Evolutionary conservation across 495 filamentous ascomycete species (phyloP), one percentile per base, ranked within the genome.

Genomic region (Neurospora pannonica): DNA sequence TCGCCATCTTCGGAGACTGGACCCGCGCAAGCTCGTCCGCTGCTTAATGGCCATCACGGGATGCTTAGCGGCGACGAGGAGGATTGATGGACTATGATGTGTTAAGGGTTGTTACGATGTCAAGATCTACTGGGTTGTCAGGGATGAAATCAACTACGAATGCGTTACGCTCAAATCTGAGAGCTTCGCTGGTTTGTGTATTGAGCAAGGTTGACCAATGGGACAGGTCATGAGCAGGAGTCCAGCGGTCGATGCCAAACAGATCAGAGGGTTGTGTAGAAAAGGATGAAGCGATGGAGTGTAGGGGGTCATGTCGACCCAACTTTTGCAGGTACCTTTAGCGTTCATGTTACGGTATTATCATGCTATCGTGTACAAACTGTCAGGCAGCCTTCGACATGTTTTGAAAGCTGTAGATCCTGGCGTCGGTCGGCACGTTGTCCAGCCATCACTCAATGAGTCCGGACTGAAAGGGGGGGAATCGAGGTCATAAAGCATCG

Each of bases 1-100:
- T 82, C 80, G 3, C 80, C 80, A 28, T 77, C 79, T n/a, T 80
- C 79, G 2, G 81, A 79, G 62, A 62, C 73, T 7, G 80, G 79
- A 15, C 73, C 79, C 3, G 78, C 76, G 5, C 80, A 79, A 67
- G 76, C 77, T 21, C 76, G 76, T 17, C 76, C 79, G 24, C 36
- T 81, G 67, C 72, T 78, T 4, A 82, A 83, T 38, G 81, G 81
- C 74, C 70, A 67, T 38, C 79, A 82, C 31, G 72, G 74, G 11
- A 37, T 73, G 70, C 42, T 54, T 60, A 78, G 74, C 67, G 76
- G 74, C 69, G 70, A 62, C 39, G 73, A 72, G 34, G 54, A 67
- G 28, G 54, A 67, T 36, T 67, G 28, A 67, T 67, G 54, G 24
- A 5, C 34, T 67, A 67, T 7, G 54, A 67, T 67, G 15, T 67